phyloP scores from a whole-genome alignment of 495 filamentous ascomycete genomes.

The Penicillium coffeae region DNA sequence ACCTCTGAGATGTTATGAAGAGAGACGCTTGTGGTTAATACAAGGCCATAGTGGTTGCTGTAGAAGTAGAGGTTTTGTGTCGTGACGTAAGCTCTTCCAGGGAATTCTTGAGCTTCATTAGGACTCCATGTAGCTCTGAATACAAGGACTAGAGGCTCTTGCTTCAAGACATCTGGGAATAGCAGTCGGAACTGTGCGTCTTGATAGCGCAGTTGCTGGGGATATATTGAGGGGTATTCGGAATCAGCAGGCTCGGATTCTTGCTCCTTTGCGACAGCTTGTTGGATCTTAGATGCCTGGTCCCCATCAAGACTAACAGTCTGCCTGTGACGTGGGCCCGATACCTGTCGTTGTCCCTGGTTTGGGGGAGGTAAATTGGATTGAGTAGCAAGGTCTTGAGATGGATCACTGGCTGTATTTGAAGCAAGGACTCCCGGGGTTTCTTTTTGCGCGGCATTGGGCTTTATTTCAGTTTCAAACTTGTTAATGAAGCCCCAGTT shows the following conservation, averaged over 20 bases:
- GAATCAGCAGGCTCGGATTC: constrained; percentile 41
- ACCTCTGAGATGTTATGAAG: constrained; percentile 80
- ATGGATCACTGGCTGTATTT: constrained; percentile 29
- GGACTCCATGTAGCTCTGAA: constrained; percentile 73
- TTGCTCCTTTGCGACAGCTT: constrained; percentile 30
- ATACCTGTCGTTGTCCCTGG: constrained; percentile 7
- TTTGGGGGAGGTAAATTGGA: constrained; percentile 12
- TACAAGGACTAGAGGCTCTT: constrained; percentile 76
- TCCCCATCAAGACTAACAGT: constrained; percentile 72
- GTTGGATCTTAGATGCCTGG: constrained; percentile 39
- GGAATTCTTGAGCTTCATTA: constrained; percentile 74
- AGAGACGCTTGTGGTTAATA: constrained; percentile 70
- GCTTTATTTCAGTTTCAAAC: constrained; percentile 54
- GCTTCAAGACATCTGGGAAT: constrained; percentile 71
- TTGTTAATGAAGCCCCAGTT: constrained; percentile 77
- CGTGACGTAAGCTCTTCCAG: constrained; percentile 87
- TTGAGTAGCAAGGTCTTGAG: constrained; percentile 20
- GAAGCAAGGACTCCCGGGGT: constrained; percentile 17
- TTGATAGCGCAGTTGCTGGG: constrained; percentile 75
- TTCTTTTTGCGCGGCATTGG: constrained; percentile 36
- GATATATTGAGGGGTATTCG: constrained; percentile 78
- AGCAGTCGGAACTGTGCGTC: constrained; percentile 90
- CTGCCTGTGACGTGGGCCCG: constrained; percentile 61
- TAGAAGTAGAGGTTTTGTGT: constrained; percentile 88
- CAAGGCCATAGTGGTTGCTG: constrained; percentile 88